A percentile compares a stretch with the other conserved stretches of the same genome.
phyloP scores from a whole-genome alignment of 2,329 filamentous ascomycete genomes.

The Alternaria sp. region DNA sequence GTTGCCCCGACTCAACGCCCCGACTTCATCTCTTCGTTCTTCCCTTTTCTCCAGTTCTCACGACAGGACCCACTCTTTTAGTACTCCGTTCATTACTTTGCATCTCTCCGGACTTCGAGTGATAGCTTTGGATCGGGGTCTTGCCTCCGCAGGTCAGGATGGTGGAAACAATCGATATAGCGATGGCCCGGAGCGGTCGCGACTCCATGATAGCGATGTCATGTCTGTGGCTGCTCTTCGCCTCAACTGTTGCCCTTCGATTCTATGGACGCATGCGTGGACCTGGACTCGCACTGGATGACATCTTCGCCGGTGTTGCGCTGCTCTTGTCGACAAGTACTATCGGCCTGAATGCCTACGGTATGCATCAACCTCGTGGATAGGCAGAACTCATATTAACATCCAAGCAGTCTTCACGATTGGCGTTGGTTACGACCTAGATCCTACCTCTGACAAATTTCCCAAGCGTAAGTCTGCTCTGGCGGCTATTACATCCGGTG shows the following conservation, averaged over 20 bases:
- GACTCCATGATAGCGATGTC: slow-evolving; percentile 28
- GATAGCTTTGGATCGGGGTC: neutral
- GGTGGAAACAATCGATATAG: slow-evolving; percentile 11
- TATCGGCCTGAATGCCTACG: slow-evolving; percentile 24
- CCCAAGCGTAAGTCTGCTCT: slow-evolving; percentile 16
- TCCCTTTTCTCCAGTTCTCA: neutral
- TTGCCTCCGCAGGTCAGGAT: slow-evolving; percentile 4
- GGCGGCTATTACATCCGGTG: neutral
- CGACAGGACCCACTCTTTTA: neutral
- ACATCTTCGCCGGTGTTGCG: slow-evolving; percentile 20
- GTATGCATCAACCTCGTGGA: neutral
- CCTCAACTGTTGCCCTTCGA: slow-evolving; percentile 17
- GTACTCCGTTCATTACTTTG: neutral
- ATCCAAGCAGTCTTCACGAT: slow-evolving; percentile 18
- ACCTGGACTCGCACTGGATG: slow-evolving; percentile 26
- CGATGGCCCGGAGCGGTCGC: slow-evolving; percentile 24
- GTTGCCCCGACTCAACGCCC: neutral
- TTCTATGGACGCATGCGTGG: slow-evolving; percentile 20
- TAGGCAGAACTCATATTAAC: neutral
- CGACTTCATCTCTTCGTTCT: neutral
- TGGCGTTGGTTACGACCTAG: slow-evolving; percentile 27
- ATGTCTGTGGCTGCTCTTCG: slow-evolving; percentile 24
- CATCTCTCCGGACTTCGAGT: neutral
- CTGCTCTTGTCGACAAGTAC: slow-evolving; percentile 24
- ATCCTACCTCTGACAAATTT: slow-evolving; percentile 11